phyloP scores from a whole-genome alignment of 2,329 filamentous ascomycete species.

The Colletotrichum spinosum region DNA sequence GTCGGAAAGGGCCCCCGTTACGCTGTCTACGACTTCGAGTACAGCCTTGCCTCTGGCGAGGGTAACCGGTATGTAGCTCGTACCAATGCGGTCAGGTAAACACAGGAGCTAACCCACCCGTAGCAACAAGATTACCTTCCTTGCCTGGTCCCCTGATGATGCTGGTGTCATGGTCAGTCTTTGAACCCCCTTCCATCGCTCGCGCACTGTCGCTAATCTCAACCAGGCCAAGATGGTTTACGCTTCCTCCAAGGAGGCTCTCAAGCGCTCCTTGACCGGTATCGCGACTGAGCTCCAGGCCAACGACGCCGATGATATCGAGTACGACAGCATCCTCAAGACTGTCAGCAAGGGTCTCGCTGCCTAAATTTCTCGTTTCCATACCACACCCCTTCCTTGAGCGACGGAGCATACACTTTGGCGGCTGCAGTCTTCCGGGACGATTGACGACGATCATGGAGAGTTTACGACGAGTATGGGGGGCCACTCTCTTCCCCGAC shows the following conservation, averaged over 20 bases:
- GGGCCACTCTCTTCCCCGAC: constrained; percentile 39
- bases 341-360: constrained; percentile 73
- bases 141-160: constrained; percentile 86
- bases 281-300: constrained; percentile 83
- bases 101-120: constrained; percentile 39
- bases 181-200: background rate
- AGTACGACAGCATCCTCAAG: constrained; percentile 78
- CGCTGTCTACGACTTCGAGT: constrained; percentile 88
- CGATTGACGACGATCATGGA: constrained; percentile 42
- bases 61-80: constrained; percentile 70
- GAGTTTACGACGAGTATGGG: constrained; percentile 40
- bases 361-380: constrained; percentile 48
- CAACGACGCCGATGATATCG: constrained; percentile 86
- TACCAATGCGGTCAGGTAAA: constrained; percentile 13
- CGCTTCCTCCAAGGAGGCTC: constrained; percentile 87
- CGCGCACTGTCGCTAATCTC: constrained; percentile 24
- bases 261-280: constrained; percentile 83
- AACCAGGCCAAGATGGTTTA: constrained; percentile 89
- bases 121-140: constrained; percentile 83
- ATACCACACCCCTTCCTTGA: constrained; percentile 26
- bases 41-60: constrained; percentile 77
- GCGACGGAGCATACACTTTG: constrained; percentile 39
- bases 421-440: constrained; percentile 40
- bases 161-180: constrained; percentile 77
- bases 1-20: constrained; percentile 80